phyloP scores from a whole-genome alignment of 2,329 filamentous ascomycete genomes.

The Colletotrichum sojae region DNA sequence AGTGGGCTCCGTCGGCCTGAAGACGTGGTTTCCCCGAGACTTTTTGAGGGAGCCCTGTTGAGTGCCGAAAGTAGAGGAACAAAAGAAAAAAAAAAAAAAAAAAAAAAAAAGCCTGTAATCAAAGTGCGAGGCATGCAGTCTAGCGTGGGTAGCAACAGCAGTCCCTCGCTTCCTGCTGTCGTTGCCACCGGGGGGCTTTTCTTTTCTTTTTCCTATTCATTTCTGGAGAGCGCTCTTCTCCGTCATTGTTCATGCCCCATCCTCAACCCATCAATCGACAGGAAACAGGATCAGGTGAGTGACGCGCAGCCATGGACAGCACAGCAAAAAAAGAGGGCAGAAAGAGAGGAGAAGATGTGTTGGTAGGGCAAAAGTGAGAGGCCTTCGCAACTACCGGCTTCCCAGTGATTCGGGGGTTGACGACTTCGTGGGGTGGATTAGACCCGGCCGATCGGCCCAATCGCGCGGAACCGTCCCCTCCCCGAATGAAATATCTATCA shows the following conservation, averaged over 20 bases:
- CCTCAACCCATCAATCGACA: neutral
- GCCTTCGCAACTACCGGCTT: neutral
- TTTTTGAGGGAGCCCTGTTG: too few relatives aligned
- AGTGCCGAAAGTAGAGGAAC: neutral
- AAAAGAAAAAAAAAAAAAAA: neutral
- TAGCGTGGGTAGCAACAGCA: neutral
- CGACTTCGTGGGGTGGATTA: conserved; percentile 28
- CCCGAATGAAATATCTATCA: conserved; percentile 13
- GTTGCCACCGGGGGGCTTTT: conserved; percentile 30
- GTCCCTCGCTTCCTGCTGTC: conserved; percentile 28
- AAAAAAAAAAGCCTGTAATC: neutral
- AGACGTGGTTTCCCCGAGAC: too few relatives aligned
- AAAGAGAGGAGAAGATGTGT: neutral
- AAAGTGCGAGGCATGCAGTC: too few relatives aligned
- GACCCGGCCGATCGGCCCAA: conserved; percentile 36
- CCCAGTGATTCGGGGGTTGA: neutral
- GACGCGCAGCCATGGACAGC: neutral
- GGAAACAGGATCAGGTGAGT: neutral
- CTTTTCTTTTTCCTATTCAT: conserved; percentile 7
- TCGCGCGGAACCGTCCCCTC: conserved; percentile 28
- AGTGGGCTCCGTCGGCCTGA: too few relatives aligned
- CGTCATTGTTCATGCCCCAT: conserved; percentile 12
- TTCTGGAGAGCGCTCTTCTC: neutral
- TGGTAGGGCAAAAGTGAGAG: neutral
- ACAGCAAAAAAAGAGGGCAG: neutral